Conservation (phyloP, 768 basidiomycete genomes). For the Stropharia rugosoannulata region DNA sequence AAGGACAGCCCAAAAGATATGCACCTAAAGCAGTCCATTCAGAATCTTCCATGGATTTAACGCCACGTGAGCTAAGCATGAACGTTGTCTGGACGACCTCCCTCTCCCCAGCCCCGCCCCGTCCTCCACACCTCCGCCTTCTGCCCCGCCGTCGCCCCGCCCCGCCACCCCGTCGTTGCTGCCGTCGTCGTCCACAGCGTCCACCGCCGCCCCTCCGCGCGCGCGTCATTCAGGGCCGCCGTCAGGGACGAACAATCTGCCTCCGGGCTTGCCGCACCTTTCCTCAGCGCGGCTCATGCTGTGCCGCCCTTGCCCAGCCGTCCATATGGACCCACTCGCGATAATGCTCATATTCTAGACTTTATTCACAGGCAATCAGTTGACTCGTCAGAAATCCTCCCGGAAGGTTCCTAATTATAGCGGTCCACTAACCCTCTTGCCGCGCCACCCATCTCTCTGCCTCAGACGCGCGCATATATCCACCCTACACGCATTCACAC, state of each 20-base stretch:
- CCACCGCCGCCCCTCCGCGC: not conserved
- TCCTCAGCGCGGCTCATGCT: too few species aligned
- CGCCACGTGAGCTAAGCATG: conserved; percentile 22
- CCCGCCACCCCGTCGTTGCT: not conserved
- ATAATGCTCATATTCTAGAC: too few species aligned
- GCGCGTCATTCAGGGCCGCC: not conserved
- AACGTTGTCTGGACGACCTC: conserved; percentile 13
- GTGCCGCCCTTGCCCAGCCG: too few species aligned
- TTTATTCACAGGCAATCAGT: too few species aligned
- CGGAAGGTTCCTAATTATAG: not conserved
- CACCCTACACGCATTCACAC: too few species aligned
- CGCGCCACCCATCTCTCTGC: too few species aligned
- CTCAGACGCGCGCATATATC: too few species aligned
- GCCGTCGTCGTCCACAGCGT: not conserved
- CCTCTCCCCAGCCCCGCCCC: conserved; percentile 7
- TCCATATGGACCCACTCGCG: too few species aligned
- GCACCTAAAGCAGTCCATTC: conserved; percentile 18
- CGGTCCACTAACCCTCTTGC: too few species aligned
- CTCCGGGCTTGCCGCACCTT: too few species aligned
- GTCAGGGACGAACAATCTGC: too few species aligned
- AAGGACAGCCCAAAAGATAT: conserved; percentile 13
- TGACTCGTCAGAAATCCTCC: not conserved
- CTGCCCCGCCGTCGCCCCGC: conserved; percentile 1
- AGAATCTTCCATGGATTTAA: conserved; percentile 21
- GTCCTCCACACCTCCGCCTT: not conserved